A percentile compares a stretch with the other conserved stretches of the same genome.
These are phyloP conservation scores for Eurotiales sp. DNA, from an alignment of 2,329 filamentous ascomycete genomes.

Conservation along the genomic window DNA sequence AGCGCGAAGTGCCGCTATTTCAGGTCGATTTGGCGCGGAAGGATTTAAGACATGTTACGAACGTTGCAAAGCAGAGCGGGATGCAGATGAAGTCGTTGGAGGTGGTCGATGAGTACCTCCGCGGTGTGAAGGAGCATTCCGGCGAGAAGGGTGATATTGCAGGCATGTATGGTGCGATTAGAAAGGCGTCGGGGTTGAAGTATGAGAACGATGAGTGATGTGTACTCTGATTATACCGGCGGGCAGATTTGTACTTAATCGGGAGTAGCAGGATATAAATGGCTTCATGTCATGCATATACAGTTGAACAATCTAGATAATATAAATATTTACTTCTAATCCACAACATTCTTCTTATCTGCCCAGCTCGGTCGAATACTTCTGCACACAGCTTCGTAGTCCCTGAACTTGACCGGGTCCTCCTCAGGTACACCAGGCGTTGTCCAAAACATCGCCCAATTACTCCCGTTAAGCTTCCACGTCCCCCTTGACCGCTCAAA, in stretches of 20 bases:
- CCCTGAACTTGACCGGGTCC: slow-evolving; percentile 51
- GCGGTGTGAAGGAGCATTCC: slow-evolving; percentile 63
- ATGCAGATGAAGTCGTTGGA: slow-evolving; percentile 62
- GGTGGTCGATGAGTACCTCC: slow-evolving; percentile 65
- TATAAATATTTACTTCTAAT: slow-evolving; percentile 38
- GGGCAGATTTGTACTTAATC: no score
- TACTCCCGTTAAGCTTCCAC: slow-evolving; percentile 72
- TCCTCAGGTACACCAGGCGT: slow-evolving; percentile 60
- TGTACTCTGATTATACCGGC: no score
- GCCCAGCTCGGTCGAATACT: slow-evolving; percentile 50
- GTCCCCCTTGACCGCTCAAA: slow-evolving; percentile 85
- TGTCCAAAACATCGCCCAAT: slow-evolving; percentile 99
- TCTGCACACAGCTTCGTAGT: slow-evolving; percentile 74
- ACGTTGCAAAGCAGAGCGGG: slow-evolving; percentile 61
- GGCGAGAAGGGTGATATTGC: slow-evolving; percentile 75
- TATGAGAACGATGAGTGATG: slow-evolving; percentile 14
- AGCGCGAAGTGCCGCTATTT: slow-evolving; percentile 66
- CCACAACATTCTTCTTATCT: slow-evolving; percentile 47
- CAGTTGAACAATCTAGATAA: no score
- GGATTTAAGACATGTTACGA: slow-evolving; percentile 71
- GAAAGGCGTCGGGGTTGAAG: slow-evolving; percentile 65
- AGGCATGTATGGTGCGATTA: slow-evolving; percentile 74
- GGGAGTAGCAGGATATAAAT: no score
- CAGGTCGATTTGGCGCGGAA: slow-evolving; percentile 78
- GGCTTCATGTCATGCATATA: no score